phyloP scores from a whole-genome alignment of 2,329 filamentous ascomycete species.

The Clathrospora elynae region DNA sequence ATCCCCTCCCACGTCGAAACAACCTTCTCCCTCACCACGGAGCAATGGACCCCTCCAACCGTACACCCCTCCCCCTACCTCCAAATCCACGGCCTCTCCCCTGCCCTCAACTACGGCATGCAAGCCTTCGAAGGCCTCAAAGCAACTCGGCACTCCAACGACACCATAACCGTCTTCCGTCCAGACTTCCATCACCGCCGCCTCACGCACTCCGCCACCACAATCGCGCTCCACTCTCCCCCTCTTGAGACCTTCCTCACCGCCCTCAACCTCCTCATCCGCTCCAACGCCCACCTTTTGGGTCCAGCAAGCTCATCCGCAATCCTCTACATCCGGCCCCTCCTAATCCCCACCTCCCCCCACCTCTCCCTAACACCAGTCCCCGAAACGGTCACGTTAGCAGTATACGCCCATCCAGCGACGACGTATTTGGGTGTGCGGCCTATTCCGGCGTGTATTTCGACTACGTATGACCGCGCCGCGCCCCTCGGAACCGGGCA shows the following conservation, averaged over 20 bases:
- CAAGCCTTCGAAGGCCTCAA: slow-evolving; percentile 31
- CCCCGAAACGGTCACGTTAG: slow-evolving; percentile 33
- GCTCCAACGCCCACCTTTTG: slow-evolving; percentile 34
- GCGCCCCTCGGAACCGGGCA: slow-evolving; percentile 42
- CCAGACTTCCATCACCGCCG: slow-evolving; percentile 38
- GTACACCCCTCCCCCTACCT: slow-evolving; percentile 23
- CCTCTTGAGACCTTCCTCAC: slow-evolving; percentile 37
- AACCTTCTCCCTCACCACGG: slow-evolving; percentile 13
- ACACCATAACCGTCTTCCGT: slow-evolving; percentile 43
- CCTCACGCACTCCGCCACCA: slow-evolving; percentile 31
- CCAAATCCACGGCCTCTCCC: slow-evolving; percentile 27
- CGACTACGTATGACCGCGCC: slow-evolving; percentile 46
- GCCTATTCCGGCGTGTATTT: slow-evolving; percentile 36
- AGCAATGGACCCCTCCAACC: slow-evolving; percentile 21
- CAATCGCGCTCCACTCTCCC: slow-evolving; percentile 41
- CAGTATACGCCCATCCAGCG: slow-evolving; percentile 39
- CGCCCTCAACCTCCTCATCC: slow-evolving; percentile 31
- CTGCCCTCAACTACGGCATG: slow-evolving; percentile 30
- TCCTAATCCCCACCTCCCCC: slow-evolving; percentile 39
- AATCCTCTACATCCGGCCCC: slow-evolving; percentile 45
- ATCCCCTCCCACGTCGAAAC: slow-evolving; percentile 30
- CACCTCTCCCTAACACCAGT: slow-evolving; percentile 32
- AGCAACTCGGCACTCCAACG: slow-evolving; percentile 22
- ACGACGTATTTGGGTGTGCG: slow-evolving; percentile 33
- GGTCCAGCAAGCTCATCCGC: slow-evolving; percentile 33